Percentiles rank a stretch among this genome's conserved stretches.
Evolutionary conservation across 1,284 basidiomycete genomes (phyloP).

Genomic region (Calocybe gambosa): DNA sequence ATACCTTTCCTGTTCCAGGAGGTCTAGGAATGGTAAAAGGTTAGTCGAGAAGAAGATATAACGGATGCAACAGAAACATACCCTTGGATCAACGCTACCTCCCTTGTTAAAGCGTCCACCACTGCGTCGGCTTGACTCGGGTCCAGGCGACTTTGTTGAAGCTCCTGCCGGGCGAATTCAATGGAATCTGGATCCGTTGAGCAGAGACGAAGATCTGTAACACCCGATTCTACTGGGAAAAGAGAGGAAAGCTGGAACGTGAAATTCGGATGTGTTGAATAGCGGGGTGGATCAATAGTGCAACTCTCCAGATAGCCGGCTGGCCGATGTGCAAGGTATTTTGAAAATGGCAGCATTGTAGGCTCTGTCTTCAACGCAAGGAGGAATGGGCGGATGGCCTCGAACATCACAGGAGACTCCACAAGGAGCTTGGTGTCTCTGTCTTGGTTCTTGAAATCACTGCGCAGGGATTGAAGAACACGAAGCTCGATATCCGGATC

Average conservation of each 20-base stretch:
- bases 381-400: constrained; percentile 57
- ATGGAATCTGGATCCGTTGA: constrained; percentile 33
- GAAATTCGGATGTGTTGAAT: constrained; percentile 42
- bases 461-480: constrained; percentile 33
- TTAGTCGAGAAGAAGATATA: constrained; percentile 1
- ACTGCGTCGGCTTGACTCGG: constrained; percentile 64
- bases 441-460: constrained; percentile 6
- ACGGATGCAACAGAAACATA: constrained; percentile 24
- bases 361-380: constrained; percentile 47
- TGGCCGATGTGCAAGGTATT: constrained; percentile 42
- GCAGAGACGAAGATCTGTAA: constrained; percentile 27
- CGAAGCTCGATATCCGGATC: constrained; percentile 41
- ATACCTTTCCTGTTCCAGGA: constrained; percentile 71
- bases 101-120: constrained; percentile 50
- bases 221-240: constrained; percentile 27
- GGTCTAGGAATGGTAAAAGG: constrained; percentile 36
- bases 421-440: constrained; percentile 28
- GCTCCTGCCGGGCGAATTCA: constrained; percentile 30
- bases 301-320: constrained; percentile 24
- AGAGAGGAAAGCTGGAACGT: constrained; percentile 39
- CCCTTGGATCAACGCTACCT: constrained; percentile 68
- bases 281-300: constrained; percentile 41
- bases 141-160: constrained; percentile 52
- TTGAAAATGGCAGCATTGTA: constrained; percentile 44
- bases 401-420: constrained; percentile 57